Percentiles rank a stretch among this genome's conserved stretches.
Evolutionary conservation across 2,329 filamentous ascomycete species (phyloP).

Genomic region (Ceratocystis cacaofunesta): DNA sequence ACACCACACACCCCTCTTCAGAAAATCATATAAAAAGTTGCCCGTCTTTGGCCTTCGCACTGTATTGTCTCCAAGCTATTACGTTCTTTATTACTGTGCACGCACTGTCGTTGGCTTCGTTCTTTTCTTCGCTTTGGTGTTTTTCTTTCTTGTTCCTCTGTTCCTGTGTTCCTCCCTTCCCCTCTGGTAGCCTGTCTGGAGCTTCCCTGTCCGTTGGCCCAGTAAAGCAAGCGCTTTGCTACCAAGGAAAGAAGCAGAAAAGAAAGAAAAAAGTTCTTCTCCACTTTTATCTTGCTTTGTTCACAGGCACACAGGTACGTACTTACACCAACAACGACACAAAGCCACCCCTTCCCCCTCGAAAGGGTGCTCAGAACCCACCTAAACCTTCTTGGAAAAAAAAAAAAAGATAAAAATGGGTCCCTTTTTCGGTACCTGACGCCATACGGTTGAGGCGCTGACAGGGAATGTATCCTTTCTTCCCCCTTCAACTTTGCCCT

Average conservation of each 20-base stretch:
- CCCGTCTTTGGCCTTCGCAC: background rate
- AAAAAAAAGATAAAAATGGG: background rate
- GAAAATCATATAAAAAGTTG: background rate
- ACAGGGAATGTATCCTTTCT: background rate
- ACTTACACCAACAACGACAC: background rate
- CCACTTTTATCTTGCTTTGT: background rate
- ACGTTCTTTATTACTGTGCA: background rate
- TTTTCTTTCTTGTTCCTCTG: background rate
- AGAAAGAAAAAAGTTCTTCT: background rate
- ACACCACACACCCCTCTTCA: background rate
- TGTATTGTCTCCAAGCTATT: background rate
- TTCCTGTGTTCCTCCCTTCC: background rate
- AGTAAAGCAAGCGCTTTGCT: background rate
- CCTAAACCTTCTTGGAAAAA: too few species aligned
- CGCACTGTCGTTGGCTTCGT: background rate
- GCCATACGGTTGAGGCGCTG: constrained; percentile 3
- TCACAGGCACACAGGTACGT: background rate
- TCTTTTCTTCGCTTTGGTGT: background rate
- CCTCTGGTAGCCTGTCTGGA: background rate
- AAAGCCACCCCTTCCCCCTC: background rate
- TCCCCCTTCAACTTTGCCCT: too few species aligned
- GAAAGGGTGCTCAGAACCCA: background rate
- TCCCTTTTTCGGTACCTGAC: constrained; percentile 10
- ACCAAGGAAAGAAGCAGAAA: background rate
- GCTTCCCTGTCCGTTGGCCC: constrained; percentile 3